Percentiles rank a stretch among this genome's conserved stretches.
Conservation (phyloP, 2,329 filamentous ascomycete genomes). For the Mycosphaerella sp. region DNA sequence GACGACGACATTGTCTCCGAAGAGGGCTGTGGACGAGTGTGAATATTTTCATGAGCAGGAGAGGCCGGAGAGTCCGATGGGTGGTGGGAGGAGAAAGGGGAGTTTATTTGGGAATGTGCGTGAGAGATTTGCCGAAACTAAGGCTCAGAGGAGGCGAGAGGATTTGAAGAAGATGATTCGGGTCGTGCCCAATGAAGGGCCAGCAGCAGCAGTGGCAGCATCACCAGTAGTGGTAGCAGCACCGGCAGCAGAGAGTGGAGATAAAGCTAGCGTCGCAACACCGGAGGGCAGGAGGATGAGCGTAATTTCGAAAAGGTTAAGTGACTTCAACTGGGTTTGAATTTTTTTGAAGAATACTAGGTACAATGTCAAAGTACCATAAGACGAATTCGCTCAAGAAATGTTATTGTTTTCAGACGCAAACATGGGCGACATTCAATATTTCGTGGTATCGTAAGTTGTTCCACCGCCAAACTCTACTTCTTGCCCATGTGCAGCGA, state of each 20-base stretch:
- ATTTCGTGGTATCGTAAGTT: neutral
- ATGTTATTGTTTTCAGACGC: too few species aligned
- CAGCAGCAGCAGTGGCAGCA: neutral
- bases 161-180: conserved; percentile 33
- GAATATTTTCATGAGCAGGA: neutral
- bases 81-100: conserved; percentile 7
- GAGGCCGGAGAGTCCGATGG: neutral
- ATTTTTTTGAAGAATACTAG: too few species aligned
- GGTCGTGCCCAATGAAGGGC: conserved; percentile 22
- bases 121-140: conserved; percentile 21
- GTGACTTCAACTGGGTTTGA: conserved; percentile 6
- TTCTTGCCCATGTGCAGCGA: conserved; percentile 25
- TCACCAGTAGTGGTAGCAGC: too few species aligned
- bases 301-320: conserved; percentile 3
- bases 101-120: conserved; percentile 18
- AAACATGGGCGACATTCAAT: neutral
- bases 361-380: too few species aligned
- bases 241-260: too few species aligned
- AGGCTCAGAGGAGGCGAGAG: conserved; percentile 29
- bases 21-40: neutral
- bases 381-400: too few species aligned
- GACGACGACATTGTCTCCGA: neutral
- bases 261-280: neutral
- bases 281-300: conserved; percentile 6
- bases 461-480: neutral